These are phyloP conservation scores for Annulohypoxylon stygium DNA, from an alignment of 495 filamentous ascomycete species.

Conservation along the genomic window DNA sequence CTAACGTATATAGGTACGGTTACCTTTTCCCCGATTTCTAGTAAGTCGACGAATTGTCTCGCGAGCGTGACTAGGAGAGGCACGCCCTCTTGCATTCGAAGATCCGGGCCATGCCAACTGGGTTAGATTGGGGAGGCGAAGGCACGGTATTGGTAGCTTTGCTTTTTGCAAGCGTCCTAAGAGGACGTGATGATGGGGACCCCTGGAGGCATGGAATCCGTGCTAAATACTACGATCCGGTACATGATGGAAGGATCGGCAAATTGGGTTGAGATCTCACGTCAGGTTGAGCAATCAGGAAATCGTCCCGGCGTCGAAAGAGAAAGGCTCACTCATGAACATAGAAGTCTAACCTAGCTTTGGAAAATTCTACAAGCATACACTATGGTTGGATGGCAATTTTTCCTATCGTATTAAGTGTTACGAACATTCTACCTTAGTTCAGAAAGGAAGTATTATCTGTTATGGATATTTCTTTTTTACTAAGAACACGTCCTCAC, in stretches of 20 bases:
- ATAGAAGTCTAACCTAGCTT: constrained; percentile 28
- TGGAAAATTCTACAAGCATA: constrained; percentile 36
- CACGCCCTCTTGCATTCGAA: constrained; percentile 9
- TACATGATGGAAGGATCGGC: constrained; percentile 23
- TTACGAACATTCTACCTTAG: constrained; percentile 11
- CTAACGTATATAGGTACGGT: constrained; percentile 67
- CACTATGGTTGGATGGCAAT: constrained; percentile 27
- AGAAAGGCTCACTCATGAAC: constrained; percentile 11
- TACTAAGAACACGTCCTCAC: constrained; percentile 14
- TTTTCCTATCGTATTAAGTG: constrained; percentile 9
- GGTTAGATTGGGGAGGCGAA: constrained; percentile 19
- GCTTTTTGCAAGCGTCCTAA: not conserved
- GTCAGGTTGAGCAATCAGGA: constrained; percentile 17
- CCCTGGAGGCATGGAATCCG: not conserved
- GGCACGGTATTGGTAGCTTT: constrained; percentile 7
- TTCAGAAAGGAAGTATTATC: constrained; percentile 7
- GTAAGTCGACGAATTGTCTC: constrained; percentile 32
- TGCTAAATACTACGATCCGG: constrained; percentile 18
- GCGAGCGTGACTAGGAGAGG: constrained; percentile 16
- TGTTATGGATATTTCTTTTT: not conserved
- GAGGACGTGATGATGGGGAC: constrained; percentile 16
- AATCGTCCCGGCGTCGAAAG: constrained; percentile 7
- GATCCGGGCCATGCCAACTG: constrained; percentile 14
- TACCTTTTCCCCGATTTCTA: constrained; percentile 82
- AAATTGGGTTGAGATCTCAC: constrained; percentile 1